Base-by-base conservation (phyloP, 169 alveolate species). In the Plasmodium malariae region DNA sequence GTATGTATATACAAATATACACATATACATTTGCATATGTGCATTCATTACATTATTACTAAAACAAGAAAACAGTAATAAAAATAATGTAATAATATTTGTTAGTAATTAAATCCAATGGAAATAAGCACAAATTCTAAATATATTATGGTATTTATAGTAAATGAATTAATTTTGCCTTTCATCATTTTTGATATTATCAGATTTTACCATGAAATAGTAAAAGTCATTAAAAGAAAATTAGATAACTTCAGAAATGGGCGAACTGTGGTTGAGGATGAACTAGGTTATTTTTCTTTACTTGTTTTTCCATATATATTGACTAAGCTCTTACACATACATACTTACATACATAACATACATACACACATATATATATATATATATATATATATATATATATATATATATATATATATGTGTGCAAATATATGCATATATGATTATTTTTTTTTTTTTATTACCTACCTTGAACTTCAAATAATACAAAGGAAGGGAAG, bases 151-250 rank as follows among this genome's bases (percentile, higher is more conserved):
- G 30, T 45, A 12, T 1, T 24, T 45, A 24, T n/a, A 21, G 11
- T 0, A 48, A 48, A 21, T 0, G 1, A 28, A n/a, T 0, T 34
- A 12, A 2, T 2, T 26, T 28, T 71, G 34, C 30, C 9, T 0
- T 71, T 71, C 48, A 6, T n/a, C 1, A 36, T 51, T 48, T 49
- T 32, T 9, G 17, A 11, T 43, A 36, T 21, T 54, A 6, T 59
- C 48, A 83, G 91, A 67, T 83, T 83, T 68, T 67, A 83, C 60
- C 83, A 49, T 28, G 59, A 48, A 12, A 70, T 67, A 36, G 43
- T 83, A 30, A 67, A 83, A 54, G 40, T 71, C 0, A 57, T 65
- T 21, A 83, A 83, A 24, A 60, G 28, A 14, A 83, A 67, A 14
- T 65, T 83, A 43, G 19, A 36, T 19, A 37, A 70, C 34, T 67